phyloP scores from a whole-genome alignment of 371 early-diverging fungal genomes.

The Mortierella polycephala region DNA sequence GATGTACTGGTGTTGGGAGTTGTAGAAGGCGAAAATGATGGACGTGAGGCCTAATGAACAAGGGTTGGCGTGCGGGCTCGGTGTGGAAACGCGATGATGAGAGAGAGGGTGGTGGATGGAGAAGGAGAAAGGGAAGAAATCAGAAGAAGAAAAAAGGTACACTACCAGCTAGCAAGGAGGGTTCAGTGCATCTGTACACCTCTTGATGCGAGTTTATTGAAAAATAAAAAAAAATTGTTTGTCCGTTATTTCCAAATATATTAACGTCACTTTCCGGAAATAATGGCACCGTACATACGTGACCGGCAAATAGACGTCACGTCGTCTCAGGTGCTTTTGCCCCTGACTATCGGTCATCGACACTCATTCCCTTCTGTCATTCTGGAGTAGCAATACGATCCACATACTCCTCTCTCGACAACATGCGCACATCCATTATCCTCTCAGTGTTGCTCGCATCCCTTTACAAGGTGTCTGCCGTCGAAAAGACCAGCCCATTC shows the following conservation, averaged over 20 bases:
- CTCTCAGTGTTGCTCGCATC: conserved; percentile 33
- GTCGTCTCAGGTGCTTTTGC: no score
- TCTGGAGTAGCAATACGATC: no score
- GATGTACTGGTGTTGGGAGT: conserved; percentile 4
- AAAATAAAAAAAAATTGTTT: no score
- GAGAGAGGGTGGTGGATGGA: conserved; percentile 13
- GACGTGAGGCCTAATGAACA: conserved; percentile 9
- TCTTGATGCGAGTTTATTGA: neutral
- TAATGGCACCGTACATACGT: no score
- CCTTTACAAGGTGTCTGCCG: conserved; percentile 45
- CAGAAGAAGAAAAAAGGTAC: conserved; percentile 12
- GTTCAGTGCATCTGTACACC: neutral
- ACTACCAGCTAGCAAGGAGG: neutral
- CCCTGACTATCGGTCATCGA: no score
- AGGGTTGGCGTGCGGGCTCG: conserved; percentile 16
- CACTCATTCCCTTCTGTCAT: no score
- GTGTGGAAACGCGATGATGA: conserved; percentile 3
- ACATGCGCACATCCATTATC: conserved; percentile 35
- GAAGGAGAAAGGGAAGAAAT: conserved; percentile 7
- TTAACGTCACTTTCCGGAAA: no score
- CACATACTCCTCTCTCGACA: conserved; percentile 3
- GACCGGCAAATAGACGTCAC: no score
- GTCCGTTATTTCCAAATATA: no score
- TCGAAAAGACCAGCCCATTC: conserved; percentile 47
- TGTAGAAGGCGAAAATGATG: neutral